Evolutionary conservation across 2,329 filamentous ascomycete species (phyloP).

Genomic region (Tolypocladium amazonense): DNA sequence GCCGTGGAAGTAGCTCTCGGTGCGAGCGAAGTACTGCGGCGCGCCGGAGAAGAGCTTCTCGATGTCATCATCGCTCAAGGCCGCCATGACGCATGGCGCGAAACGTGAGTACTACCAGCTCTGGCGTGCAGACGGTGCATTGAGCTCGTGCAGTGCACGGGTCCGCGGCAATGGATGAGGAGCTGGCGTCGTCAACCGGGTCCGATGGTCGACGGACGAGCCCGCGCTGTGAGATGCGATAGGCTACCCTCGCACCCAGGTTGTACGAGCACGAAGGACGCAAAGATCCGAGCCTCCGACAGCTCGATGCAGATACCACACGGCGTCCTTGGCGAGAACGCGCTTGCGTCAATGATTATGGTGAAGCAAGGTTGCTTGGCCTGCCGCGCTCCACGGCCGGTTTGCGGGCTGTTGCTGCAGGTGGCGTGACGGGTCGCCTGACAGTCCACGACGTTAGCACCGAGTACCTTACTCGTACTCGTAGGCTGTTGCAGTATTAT

Average conservation of each 20-base stretch:
- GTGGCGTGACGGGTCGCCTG: not conserved
- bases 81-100: slow-evolving; percentile 28
- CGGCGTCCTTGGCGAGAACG: not conserved
- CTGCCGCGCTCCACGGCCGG: not conserved
- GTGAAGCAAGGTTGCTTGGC: not conserved
- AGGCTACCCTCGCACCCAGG: not conserved
- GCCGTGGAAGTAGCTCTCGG: slow-evolving; percentile 47
- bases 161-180: not conserved
- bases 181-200: not conserved
- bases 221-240: not conserved
- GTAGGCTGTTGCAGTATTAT: not conserved
- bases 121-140: not conserved
- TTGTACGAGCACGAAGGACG: not conserved
- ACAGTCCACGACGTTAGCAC: not conserved
- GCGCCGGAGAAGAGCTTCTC: slow-evolving; percentile 67
- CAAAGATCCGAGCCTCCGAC: not conserved
- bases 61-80: slow-evolving; percentile 47
- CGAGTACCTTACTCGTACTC: no score
- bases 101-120: not conserved
- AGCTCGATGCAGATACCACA: not conserved
- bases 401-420: not conserved
- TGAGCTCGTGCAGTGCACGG: not conserved
- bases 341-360: not conserved
- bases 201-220: not conserved
- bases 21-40: slow-evolving; percentile 57